phyloP scores from a whole-genome alignment of 441 rosid genomes.

The Populus trichocarpa region DNA sequence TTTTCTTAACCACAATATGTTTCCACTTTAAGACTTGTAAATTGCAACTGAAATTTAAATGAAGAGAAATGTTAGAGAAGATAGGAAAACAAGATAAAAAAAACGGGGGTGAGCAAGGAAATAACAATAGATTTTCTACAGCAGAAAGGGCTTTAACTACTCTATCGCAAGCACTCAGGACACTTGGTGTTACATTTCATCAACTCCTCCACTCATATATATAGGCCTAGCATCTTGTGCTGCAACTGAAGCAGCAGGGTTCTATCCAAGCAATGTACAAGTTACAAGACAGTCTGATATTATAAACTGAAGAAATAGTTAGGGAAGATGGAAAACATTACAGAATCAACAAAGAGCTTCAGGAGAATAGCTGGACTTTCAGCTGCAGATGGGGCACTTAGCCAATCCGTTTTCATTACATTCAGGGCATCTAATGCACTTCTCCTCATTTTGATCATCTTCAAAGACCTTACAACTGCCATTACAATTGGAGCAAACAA shows the following conservation, averaged over 20 bases:
- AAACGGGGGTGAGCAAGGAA: too few relatives aligned
- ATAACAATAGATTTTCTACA: background rate
- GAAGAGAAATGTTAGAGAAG: background rate
- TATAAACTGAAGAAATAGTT: background rate
- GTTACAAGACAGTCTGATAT: background rate
- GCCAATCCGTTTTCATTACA: slow-evolving; percentile 93
- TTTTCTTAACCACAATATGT: background rate
- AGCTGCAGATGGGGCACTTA: slow-evolving; percentile 61
- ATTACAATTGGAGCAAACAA: slow-evolving; percentile 64
- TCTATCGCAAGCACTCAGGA: background rate
- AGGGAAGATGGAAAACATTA: background rate
- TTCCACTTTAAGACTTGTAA: background rate
- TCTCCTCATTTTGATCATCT: slow-evolving; percentile 31
- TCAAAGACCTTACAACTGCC: slow-evolving; percentile 60
- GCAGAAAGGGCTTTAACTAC: background rate
- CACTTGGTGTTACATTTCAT: background rate
- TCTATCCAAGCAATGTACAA: background rate
- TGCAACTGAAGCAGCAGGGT: background rate
- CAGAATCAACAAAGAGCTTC: background rate
- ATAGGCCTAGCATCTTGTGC: background rate
- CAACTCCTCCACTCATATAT: background rate
- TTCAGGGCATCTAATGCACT: slow-evolving; percentile 47
- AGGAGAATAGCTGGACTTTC: background rate
- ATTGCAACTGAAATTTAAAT: background rate
- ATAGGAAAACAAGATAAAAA: background rate